A percentile compares a stretch with the other conserved stretches of the same genome.
These are phyloP conservation scores for Cytospora schulzeri DNA, from an alignment of 2,329 filamentous ascomycete genomes.

Conservation along the genomic window DNA sequence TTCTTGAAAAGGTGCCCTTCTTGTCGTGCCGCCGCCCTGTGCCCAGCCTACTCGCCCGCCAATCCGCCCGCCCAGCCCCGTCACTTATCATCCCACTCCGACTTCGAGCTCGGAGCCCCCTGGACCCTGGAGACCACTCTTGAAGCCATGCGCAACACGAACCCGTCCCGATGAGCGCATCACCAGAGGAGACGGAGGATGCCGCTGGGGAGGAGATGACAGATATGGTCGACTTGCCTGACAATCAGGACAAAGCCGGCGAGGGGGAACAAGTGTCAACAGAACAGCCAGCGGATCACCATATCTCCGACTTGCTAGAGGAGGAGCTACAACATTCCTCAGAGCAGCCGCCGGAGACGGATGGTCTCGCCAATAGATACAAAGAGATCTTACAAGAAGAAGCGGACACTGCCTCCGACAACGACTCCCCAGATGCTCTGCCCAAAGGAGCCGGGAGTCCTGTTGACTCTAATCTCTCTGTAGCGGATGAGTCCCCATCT, in stretches of 20 bases:
- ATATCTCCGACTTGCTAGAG: conserved; percentile 40
- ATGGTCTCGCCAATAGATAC: conserved; percentile 46
- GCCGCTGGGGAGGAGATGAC: conserved; percentile 52
- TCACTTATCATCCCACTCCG: conserved; percentile 4
- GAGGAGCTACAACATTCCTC: conserved; percentile 38
- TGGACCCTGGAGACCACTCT: neutral
- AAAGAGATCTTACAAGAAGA: conserved; percentile 48
- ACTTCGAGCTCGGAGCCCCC: conserved; percentile 10
- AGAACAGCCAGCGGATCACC: conserved; percentile 40
- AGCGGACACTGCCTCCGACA: conserved; percentile 51
- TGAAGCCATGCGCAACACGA: conserved; percentile 34
- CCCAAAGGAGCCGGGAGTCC: conserved; percentile 66
- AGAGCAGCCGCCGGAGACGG: conserved; percentile 33
- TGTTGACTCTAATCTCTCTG: conserved; percentile 68
- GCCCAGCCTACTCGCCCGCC: neutral
- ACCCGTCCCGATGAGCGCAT: conserved; percentile 68
- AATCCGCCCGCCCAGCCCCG: conserved; percentile 4
- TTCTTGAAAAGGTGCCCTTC: neutral
- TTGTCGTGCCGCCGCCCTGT: neutral
- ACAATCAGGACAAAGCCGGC: conserved; percentile 42
- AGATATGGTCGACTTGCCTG: conserved; percentile 50
- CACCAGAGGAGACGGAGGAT: conserved; percentile 62
- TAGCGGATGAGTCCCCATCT: conserved; percentile 83
- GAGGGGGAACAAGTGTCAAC: conserved; percentile 42
- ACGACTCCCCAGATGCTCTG: conserved; percentile 53